phyloP scores from a whole-genome alignment of 2,329 filamentous ascomycete genomes.

The Microdochium paspali region DNA sequence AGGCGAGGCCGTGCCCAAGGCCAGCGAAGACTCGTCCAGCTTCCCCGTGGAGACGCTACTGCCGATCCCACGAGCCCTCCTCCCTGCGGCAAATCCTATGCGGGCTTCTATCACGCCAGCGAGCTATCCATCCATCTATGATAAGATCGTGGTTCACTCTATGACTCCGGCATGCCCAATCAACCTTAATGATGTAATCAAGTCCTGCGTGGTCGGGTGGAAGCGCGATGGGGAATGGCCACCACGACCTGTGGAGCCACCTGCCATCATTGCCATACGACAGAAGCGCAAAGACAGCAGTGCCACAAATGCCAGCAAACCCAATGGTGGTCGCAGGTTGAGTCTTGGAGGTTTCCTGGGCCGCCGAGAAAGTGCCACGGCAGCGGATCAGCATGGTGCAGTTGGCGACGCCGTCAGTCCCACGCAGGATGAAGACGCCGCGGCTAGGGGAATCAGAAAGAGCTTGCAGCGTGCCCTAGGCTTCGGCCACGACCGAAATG shows the following conservation, averaged over 20 bases:
- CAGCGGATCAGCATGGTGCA: conserved; percentile 1
- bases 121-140: conserved; percentile 76
- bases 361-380: conserved; percentile 18
- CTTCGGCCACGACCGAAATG: conserved; percentile 16
- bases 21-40: conserved; percentile 20
- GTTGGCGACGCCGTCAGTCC: conserved; percentile 4
- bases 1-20: conserved; percentile 17
- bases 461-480: conserved; percentile 25
- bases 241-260: conserved; percentile 44
- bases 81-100: conserved; percentile 67
- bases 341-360: conserved; percentile 35
- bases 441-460: conserved; percentile 18
- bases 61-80: conserved; percentile 62
- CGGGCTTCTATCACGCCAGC: conserved; percentile 65
- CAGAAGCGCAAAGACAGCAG: conserved; percentile 19
- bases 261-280: conserved; percentile 24
- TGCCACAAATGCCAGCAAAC: background rate
- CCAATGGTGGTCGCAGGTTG: background rate
- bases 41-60: conserved; percentile 54
- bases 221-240: conserved; percentile 93
- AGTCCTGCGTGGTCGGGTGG: conserved; percentile 80
- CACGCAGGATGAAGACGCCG: conserved; percentile 1
- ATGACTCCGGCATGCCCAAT: conserved; percentile 81
- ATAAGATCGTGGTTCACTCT: conserved; percentile 73
- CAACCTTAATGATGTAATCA: conserved; percentile 73